Conservation (phyloP, 2,329 filamentous ascomycete species). For the Onygenales sp. region DNA sequence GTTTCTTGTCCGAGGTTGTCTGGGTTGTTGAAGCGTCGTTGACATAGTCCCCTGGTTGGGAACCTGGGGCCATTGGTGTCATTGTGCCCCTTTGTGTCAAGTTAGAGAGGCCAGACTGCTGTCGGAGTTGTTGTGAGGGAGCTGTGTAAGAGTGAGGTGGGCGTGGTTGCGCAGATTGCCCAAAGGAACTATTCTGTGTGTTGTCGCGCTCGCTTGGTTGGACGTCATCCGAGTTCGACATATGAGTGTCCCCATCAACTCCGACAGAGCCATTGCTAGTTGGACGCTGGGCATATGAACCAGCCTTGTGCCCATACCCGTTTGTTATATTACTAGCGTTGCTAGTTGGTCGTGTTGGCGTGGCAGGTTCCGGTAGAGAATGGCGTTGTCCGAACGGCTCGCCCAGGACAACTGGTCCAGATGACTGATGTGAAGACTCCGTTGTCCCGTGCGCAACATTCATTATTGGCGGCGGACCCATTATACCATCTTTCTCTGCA, state of each 20-base stretch:
- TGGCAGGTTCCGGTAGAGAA: conserved; percentile 46
- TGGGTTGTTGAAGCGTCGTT: conserved; percentile 89
- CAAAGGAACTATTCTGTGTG: conserved; percentile 40
- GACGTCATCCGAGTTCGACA: conserved; percentile 45
- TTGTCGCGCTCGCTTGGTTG: conserved; percentile 30
- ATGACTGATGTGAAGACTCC: conserved; percentile 37
- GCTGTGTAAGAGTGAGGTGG: conserved; percentile 38
- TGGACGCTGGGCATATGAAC: conserved; percentile 28
- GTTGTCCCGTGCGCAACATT: conserved; percentile 45
- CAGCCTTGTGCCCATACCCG: conserved; percentile 39
- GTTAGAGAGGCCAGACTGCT: conserved; percentile 36
- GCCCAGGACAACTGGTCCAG: conserved; percentile 51
- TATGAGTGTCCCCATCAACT: conserved; percentile 49
- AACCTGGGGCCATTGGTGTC: conserved; percentile 50
- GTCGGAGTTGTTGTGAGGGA: conserved; percentile 35
- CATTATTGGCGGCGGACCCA: conserved; percentile 40
- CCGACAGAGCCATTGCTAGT: conserved; percentile 50
- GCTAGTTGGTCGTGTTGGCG: neutral
- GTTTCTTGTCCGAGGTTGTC: conserved; percentile 70
- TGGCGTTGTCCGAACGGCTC: conserved; percentile 50
- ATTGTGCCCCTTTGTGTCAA: conserved; percentile 43
- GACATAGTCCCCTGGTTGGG: conserved; percentile 52
- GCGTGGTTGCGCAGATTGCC: conserved; percentile 41
- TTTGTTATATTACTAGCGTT: conserved; percentile 44
- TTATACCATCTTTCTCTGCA: conserved; percentile 31